These are phyloP conservation scores for Metarhizium brunneum DNA, from an alignment of 2,329 filamentous ascomycete species.

Conservation along the genomic window DNA sequence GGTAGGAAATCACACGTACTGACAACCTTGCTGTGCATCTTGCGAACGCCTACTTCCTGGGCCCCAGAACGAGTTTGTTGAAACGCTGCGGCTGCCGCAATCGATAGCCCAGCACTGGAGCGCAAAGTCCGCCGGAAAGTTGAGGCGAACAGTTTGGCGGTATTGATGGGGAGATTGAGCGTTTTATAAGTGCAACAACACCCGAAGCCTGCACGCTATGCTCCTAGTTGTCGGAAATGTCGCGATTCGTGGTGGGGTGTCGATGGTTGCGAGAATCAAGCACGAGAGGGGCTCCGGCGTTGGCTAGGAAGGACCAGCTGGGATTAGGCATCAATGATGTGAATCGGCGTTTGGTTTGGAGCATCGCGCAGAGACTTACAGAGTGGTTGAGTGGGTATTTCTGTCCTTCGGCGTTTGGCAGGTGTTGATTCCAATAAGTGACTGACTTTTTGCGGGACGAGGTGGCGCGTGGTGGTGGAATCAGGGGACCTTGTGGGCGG, in stretches of 20 bases:
- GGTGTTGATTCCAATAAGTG: too few species aligned
- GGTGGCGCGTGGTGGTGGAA: background rate
- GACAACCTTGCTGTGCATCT: slow-evolving; percentile 89
- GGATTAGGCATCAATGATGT: too few species aligned
- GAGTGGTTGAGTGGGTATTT: too few species aligned
- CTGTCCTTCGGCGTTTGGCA: too few species aligned
- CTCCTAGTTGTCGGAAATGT: too few species aligned
- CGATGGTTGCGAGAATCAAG: too few species aligned
- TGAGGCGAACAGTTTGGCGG: slow-evolving; percentile 89
- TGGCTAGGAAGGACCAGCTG: too few species aligned
- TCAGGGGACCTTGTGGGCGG: background rate
- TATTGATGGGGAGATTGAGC: background rate
- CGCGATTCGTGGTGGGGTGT: too few species aligned
- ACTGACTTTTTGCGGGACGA: background rate
- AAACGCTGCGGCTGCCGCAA: slow-evolving; percentile 58
- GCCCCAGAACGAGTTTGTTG: slow-evolving; percentile 25
- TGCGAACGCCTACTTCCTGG: slow-evolving; percentile 30
- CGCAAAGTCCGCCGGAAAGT: slow-evolving; percentile 67
- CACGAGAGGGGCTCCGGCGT: too few species aligned
- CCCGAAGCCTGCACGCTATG: too few species aligned
- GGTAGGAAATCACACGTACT: slow-evolving; percentile 45
- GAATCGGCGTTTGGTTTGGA: too few species aligned
- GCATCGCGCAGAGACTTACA: too few species aligned
- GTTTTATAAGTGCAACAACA: background rate
- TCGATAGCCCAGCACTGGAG: slow-evolving; percentile 64